These are phyloP conservation scores for Neofusicoccum sp. DNA, from an alignment of 2,329 filamentous ascomycete genomes.

Conservation along the genomic window DNA sequence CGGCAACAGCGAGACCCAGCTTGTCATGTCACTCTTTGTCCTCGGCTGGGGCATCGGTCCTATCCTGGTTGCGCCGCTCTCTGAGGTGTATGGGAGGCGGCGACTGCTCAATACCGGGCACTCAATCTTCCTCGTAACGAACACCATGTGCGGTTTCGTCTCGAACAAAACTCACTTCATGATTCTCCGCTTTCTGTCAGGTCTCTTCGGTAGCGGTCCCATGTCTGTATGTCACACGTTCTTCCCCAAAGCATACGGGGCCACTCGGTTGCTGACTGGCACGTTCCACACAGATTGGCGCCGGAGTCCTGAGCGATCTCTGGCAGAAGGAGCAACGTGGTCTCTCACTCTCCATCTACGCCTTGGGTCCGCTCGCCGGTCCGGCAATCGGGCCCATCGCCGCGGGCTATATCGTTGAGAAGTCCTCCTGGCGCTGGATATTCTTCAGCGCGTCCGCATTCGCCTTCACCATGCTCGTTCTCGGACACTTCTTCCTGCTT, in stretches of 20 bases:
- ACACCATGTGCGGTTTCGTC: constrained; percentile 34
- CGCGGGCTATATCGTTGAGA: constrained; percentile 49
- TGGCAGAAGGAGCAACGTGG: constrained; percentile 39
- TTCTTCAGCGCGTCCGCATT: constrained; percentile 36
- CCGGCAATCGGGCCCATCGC: constrained; percentile 56
- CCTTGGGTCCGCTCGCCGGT: constrained; percentile 41
- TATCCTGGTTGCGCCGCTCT: constrained; percentile 33
- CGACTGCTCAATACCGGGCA: constrained; percentile 37
- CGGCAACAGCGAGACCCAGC: background rate
- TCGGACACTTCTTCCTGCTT: constrained; percentile 25
- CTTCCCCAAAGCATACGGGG: no score
- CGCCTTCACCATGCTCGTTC: constrained; percentile 26
- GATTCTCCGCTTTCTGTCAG: constrained; percentile 26
- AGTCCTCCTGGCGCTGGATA: constrained; percentile 21
- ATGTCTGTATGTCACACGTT: constrained; percentile 34
- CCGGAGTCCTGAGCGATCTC: constrained; percentile 33
- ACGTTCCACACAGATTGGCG: background rate
- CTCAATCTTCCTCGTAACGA: constrained; percentile 36
- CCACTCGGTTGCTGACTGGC: no score
- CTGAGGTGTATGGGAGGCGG: constrained; percentile 32
- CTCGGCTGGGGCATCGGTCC: constrained; percentile 34
- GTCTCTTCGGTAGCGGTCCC: constrained; percentile 10
- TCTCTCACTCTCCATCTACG: constrained; percentile 56
- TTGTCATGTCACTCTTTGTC: constrained; percentile 33
- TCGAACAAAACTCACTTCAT: constrained; percentile 37